Evolutionary conservation across 1,284 basidiomycete genomes (phyloP).

Genomic region (Cutaneotrichosporon arboriforme): DNA sequence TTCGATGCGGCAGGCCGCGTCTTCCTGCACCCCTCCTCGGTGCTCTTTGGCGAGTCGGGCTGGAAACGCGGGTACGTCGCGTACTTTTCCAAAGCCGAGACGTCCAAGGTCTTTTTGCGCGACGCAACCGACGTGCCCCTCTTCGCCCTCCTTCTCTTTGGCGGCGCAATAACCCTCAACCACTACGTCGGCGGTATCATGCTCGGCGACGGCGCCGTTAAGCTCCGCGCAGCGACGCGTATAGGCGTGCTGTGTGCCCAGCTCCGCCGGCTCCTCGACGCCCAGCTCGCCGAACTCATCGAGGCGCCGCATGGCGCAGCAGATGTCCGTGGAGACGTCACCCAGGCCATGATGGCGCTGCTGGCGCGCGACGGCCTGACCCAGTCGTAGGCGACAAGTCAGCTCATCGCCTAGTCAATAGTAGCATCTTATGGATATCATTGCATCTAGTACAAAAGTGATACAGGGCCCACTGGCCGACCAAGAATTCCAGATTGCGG

Average conservation of each 20-base stretch:
- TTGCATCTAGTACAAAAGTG: constrained; percentile 3
- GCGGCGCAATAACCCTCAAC: constrained; percentile 71
- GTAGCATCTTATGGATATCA: background rate
- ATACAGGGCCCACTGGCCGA: background rate
- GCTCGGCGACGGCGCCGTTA: constrained; percentile 56
- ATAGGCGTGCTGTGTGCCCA: constrained; percentile 88
- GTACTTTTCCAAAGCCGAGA: constrained; percentile 76
- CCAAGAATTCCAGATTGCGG: background rate
- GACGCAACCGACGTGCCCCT: constrained; percentile 86
- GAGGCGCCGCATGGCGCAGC: constrained; percentile 48
- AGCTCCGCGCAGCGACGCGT: constrained; percentile 73
- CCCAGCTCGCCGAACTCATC: constrained; percentile 56
- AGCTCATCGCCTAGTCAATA: background rate
- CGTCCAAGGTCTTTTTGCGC: constrained; percentile 77
- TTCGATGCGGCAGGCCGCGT: constrained; percentile 56
- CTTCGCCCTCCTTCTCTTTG: constrained; percentile 77
- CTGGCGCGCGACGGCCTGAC: constrained; percentile 51
- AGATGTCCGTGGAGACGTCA: constrained; percentile 57
- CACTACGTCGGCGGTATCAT: constrained; percentile 71
- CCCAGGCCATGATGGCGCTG: constrained; percentile 65
- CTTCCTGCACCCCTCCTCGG: constrained; percentile 68
- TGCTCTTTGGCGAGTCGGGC: constrained; percentile 65
- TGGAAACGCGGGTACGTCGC: constrained; percentile 75
- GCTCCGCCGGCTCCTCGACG: constrained; percentile 68
- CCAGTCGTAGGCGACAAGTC: no score